Conservation (phyloP, 768 basidiomycete genomes). For the Phlebiopsis gigantea region DNA sequence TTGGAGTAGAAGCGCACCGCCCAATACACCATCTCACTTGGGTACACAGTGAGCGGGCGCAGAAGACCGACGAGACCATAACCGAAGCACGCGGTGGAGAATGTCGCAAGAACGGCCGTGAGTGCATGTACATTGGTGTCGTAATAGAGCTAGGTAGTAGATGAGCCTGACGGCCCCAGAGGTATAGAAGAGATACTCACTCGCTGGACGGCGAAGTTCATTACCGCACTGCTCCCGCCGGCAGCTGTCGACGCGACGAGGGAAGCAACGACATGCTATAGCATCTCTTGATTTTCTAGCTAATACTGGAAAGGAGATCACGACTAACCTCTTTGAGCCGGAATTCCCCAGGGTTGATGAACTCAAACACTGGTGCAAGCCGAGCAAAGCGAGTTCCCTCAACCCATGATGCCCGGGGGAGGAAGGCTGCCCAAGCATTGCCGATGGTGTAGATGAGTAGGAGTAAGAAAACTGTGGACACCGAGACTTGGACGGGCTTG, state of each 20-base stretch:
- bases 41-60: constrained; percentile 54
- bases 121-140: constrained; percentile 48
- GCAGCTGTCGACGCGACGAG: constrained; percentile 55
- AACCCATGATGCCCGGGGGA: constrained; percentile 38
- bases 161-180: neutral
- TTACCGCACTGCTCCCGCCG: constrained; percentile 45
- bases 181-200: constrained; percentile 26
- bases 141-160: constrained; percentile 46
- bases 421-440: constrained; percentile 41
- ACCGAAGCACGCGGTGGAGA: constrained; percentile 61
- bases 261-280: constrained; percentile 52
- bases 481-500: constrained; percentile 48
- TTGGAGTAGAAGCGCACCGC: constrained; percentile 27
- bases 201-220: constrained; percentile 57
- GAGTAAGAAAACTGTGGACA: constrained; percentile 54
- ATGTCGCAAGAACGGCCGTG: constrained; percentile 55
- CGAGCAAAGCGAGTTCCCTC: constrained; percentile 38
- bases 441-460: constrained; percentile 50
- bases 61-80: constrained; percentile 57
- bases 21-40: constrained; percentile 64
- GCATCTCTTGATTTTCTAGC: no score
- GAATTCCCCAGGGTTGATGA: constrained; percentile 57
- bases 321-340: constrained; percentile 50
- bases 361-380: constrained; percentile 35
- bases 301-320: no score